phyloP scores from a whole-genome alignment of 345 rosid genomes.

The Triadica sebifera region DNA sequence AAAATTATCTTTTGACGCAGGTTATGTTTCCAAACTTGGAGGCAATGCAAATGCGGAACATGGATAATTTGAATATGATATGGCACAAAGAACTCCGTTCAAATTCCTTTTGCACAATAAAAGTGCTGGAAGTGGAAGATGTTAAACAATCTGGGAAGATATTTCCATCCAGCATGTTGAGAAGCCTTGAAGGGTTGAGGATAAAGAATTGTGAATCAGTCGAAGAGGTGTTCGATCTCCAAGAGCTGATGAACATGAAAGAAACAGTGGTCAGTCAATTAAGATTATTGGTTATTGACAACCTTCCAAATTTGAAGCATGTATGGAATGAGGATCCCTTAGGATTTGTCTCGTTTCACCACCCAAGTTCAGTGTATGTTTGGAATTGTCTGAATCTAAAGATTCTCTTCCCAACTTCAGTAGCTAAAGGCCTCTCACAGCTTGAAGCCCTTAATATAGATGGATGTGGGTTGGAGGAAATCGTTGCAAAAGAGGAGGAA shows the following conservation, averaged over 20 bases:
- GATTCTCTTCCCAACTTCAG: slow-evolving; percentile 13
- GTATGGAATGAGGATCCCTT: slow-evolving; percentile 14
- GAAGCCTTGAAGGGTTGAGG: background rate
- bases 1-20: background rate
- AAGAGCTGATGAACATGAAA: background rate
- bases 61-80: background rate
- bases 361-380: background rate
- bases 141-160: background rate
- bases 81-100: background rate
- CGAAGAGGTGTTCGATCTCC: slow-evolving; percentile 17
- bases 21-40: slow-evolving; percentile 15
- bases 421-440: slow-evolving; percentile 6
- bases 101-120: slow-evolving; percentile 6
- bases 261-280: background rate
- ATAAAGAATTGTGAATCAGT: background rate
- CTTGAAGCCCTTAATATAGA: background rate
- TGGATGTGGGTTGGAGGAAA: slow-evolving; percentile 12
- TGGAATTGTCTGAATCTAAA: background rate
- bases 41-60: background rate
- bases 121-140: background rate
- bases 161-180: background rate
- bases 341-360: slow-evolving; percentile 1
- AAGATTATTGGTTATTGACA: background rate
- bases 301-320: slow-evolving; percentile 1
- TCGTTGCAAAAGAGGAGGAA: slow-evolving; percentile 16